These are phyloP conservation scores for Delphinella strobiligena DNA, from an alignment of 2,329 filamentous ascomycete genomes.

Conservation along the genomic window DNA sequence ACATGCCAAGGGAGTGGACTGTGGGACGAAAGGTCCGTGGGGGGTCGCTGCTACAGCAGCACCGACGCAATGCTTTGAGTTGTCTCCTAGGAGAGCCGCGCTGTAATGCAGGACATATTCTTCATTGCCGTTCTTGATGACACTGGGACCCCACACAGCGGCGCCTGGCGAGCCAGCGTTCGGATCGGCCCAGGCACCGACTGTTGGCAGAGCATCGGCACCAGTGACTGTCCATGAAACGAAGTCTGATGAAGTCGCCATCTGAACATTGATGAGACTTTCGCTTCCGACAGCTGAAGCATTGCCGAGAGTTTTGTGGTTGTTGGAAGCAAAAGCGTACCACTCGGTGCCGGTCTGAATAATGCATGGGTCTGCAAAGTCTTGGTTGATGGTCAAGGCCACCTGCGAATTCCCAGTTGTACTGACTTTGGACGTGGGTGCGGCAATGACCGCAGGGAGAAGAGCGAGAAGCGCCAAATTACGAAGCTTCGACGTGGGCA, in stretches of 20 bases:
- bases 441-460: not conserved
- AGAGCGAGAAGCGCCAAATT: constrained; percentile 1
- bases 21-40: constrained; percentile 16
- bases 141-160: constrained; percentile 25
- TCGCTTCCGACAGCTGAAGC: constrained; percentile 14
- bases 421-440: not conserved
- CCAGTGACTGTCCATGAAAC: constrained; percentile 17
- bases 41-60: constrained; percentile 14
- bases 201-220: constrained; percentile 20
- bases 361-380: constrained; percentile 28
- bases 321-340: constrained; percentile 28
- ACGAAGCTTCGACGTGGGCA: too few species aligned
- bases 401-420: constrained; percentile 5
- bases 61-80: constrained; percentile 17
- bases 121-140: constrained; percentile 15
- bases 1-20: constrained; percentile 15
- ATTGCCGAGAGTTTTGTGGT: constrained; percentile 14
- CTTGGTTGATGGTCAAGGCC: constrained; percentile 3
- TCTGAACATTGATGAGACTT: constrained; percentile 21
- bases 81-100: constrained; percentile 15
- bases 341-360: constrained; percentile 20
- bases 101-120: constrained; percentile 18
- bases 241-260: constrained; percentile 24
- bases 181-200: constrained; percentile 18
- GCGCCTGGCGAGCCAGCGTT: constrained; percentile 13